Conservation (phyloP, 2,329 filamentous ascomycete genomes). For the Colletotrichum sp. region DNA sequence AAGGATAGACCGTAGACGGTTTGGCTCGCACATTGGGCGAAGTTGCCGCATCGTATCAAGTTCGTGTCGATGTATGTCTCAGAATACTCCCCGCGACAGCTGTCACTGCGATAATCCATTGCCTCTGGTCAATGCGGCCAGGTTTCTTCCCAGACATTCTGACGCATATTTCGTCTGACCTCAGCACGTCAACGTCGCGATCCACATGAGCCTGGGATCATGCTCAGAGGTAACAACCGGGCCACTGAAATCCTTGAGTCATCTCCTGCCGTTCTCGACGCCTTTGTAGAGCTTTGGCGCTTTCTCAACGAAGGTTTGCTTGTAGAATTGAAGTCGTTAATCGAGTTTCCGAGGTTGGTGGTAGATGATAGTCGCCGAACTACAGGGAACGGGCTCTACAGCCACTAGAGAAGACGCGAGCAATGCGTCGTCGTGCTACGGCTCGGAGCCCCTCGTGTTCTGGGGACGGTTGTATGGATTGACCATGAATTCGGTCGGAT, state of each 20-base stretch:
- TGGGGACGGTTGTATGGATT: not conserved
- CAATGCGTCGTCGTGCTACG: not conserved
- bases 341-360: not conserved
- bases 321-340: not conserved
- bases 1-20: not conserved
- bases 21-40: no score
- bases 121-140: not conserved
- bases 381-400: not conserved
- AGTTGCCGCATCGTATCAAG: not conserved
- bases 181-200: not conserved
- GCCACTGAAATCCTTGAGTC: not conserved
- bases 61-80: slow-evolving; percentile 10
- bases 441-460: not conserved
- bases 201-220: not conserved
- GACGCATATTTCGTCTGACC: not conserved
- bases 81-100: not conserved
- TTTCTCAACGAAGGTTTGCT: not conserved
- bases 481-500: not conserved
- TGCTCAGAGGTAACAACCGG: not conserved
- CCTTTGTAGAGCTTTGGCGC: not conserved
- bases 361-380: not conserved
- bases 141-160: not conserved
- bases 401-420: not conserved
- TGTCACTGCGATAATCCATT: not conserved
- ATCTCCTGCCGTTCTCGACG: not conserved